A percentile compares a stretch with the other conserved stretches of the same genome.
These are phyloP conservation scores for Hysterium pulicare DNA, from an alignment of 2,329 filamentous ascomycete genomes.

Conservation along the genomic window DNA sequence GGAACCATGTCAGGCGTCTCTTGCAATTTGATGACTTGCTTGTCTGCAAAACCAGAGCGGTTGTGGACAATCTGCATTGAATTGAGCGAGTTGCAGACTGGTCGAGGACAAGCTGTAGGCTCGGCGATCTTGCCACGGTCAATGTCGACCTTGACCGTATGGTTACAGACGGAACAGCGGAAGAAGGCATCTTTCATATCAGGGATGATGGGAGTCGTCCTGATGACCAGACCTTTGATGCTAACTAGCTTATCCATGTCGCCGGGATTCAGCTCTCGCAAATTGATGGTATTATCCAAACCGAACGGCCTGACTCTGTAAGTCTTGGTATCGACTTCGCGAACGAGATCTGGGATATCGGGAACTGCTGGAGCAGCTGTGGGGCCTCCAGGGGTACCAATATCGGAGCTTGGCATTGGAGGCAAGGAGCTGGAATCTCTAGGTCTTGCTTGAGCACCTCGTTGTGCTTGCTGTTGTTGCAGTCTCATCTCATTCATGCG, in stretches of 20 bases:
- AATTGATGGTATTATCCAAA: constrained; percentile 79
- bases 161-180: constrained; percentile 88
- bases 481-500: constrained; percentile 68
- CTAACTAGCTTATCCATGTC: constrained; percentile 96
- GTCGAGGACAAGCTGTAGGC: constrained; percentile 82
- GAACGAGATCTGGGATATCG: constrained; percentile 65
- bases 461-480: constrained; percentile 54
- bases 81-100: constrained; percentile 78
- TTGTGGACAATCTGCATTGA: constrained; percentile 99
- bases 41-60: constrained; percentile 89
- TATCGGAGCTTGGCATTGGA: constrained; percentile 76
- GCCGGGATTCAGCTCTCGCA: constrained; percentile 89
- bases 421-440: constrained; percentile 67
- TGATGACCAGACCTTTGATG: constrained; percentile 93
- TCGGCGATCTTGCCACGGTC: constrained; percentile 96
- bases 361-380: constrained; percentile 34
- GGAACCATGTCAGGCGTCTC: constrained; percentile 95
- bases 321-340: constrained; percentile 72
- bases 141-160: constrained; percentile 84
- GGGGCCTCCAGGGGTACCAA: constrained; percentile 44
- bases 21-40: constrained; percentile 97
- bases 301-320: constrained; percentile 91
- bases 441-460: constrained; percentile 44
- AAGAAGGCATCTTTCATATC: constrained; percentile 99
- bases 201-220: constrained; percentile 91